Base-by-base conservation (phyloP, 306 rosid species). In the Luffa acutangula region DNA sequence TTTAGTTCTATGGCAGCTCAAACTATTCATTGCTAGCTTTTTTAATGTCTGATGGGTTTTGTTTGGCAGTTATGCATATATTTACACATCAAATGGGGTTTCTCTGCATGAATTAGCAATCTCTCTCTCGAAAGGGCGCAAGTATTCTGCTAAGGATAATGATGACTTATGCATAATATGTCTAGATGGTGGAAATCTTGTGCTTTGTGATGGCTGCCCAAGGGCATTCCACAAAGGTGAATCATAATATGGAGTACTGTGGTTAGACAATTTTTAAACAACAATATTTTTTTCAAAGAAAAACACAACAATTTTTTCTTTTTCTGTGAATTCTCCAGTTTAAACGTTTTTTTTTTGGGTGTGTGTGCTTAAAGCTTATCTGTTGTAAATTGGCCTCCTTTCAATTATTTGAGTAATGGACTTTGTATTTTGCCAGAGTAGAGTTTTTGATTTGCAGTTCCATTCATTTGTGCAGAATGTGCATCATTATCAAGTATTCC, bases 171-270 rank as follows among this genome's bases (percentile, higher is more conserved):
- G 99, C 90, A 85, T 90, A 84, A 93, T 91, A 86, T 95, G 97
- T 86, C 87, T 91, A 90, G 93, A 95, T 87, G 99, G 97, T 73
- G 97, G 99, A 77, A 89, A 95, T 86, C 93, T 93, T 79, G 78
- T 95, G 84, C 99, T 89, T 72, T 91, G 99, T 85, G 97, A 95
- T 93, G 99, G 96, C 80, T 93, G 99, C 87, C 97, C 97, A 48
- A 90, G 97, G 93, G 95, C 97, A 36, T 93, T 93, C 90, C 99
- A 93, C 80, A 90, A 88, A 95, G 99, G 99, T 95, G 52, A 86
- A 88, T 83, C 63, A 57, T 81, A 77, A 73, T 51, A 34, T 15
- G 25, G 62, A 74, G 45, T 14, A 51, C 63, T 15, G 3, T 51
- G 78, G 31, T 48, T 46, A 31, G 41, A 73, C 39, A 73, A 48